Evolutionary conservation across 2,329 filamentous ascomycete genomes (phyloP), one percentile per base, ranked within the genome.

Genomic region (Fusarium tupiense): DNA sequence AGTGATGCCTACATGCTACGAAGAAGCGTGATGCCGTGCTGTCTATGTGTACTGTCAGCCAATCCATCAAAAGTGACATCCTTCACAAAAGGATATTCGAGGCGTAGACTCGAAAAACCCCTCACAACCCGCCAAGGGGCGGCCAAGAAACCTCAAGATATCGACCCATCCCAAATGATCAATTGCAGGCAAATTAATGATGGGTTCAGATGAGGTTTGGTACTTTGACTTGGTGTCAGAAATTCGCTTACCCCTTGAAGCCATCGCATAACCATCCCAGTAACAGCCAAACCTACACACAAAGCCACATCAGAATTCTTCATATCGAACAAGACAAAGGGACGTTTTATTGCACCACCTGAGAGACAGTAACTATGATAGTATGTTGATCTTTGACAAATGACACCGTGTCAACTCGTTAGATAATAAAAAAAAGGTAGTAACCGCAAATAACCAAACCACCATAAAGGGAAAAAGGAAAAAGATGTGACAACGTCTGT

Each of bases 351-450:
- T 68, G 41, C 29, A 68, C 38, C 56, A 53, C 47, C 40, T 67
- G 52, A 54, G 46, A 35, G 65, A 68, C 54, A 49, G 59, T 59
- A 62, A 49, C 65, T 62, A 68, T 68, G 54, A 68, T 43, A 38
- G 61, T 68, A 58, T 60, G 65, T 63, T 63, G 61, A 63, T 69
- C 64, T 69, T 69, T 63, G 64, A 52, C 43, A 53, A 52, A 49
- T 54, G 46, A 49, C 53, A 61, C 53, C 60, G 29, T 63, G 26
- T 63, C 60, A 63, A 59, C 40, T 64, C 50, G 17, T 62, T 53
- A 67, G 24, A 29, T 50, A 59, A 50, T 33, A 33, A 50, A 24
- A 38, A 38, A 33, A 41, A 47, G 26, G 46, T 49, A 29, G 43
- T 46, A 44, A 31, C 56, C 41, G 56, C 68, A 53, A 37, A 52